phyloP scores from a whole-genome alignment of 148 eudicot species.

The Nepenthes gracilis region DNA sequence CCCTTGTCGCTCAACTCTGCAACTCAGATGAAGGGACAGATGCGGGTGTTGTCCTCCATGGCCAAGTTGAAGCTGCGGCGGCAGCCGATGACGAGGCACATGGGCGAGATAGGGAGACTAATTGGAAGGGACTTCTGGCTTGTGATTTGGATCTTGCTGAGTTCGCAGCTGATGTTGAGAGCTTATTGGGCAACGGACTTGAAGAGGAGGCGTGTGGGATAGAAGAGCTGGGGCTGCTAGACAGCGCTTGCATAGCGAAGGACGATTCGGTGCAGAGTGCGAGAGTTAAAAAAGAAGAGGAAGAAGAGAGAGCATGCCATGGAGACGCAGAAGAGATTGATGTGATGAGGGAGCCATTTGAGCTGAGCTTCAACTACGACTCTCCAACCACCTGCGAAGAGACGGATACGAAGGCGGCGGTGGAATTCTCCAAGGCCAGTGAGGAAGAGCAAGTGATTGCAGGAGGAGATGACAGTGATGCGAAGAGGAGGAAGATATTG shows the following conservation, averaged over 20 bases:
- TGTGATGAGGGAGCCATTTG: constrained; percentile 44
- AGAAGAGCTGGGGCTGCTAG: constrained; percentile 50
- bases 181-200: constrained; percentile 61
- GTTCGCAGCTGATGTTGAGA: constrained; percentile 81
- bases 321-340: constrained; percentile 19
- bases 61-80: constrained; percentile 11
- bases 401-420: constrained; percentile 11
- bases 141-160: constrained; percentile 62
- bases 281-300: constrained; percentile 37
- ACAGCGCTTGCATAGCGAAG: constrained; percentile 5
- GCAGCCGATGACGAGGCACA: neutral
- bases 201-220: constrained; percentile 58
- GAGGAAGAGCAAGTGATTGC: constrained; percentile 8
- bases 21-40: constrained; percentile 8
- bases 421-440: neutral
- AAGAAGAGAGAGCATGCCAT: constrained; percentile 9
- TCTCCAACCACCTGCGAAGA: constrained; percentile 21
- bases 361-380: constrained; percentile 50
- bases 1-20: constrained; percentile 32
- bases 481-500: constrained; percentile 21
- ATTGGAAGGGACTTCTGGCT: constrained; percentile 27
- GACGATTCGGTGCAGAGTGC: constrained; percentile 5
- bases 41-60: neutral
- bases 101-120: constrained; percentile 6
- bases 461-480: constrained; percentile 4